phyloP scores from a whole-genome alignment of 805 yeast genomes.

The Blastobotrys parvus region DNA sequence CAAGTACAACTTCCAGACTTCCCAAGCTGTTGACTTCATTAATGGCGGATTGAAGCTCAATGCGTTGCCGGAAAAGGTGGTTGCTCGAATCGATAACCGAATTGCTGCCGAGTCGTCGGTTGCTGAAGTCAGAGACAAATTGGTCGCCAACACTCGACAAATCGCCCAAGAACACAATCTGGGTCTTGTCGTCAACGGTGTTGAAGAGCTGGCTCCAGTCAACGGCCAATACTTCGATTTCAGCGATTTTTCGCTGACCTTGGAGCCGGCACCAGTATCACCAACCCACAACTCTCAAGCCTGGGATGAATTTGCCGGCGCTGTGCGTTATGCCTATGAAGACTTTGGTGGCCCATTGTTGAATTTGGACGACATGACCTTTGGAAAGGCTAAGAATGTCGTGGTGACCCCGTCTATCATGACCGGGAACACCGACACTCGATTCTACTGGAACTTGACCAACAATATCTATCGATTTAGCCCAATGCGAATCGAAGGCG shows the following conservation, averaged over 20 bases:
- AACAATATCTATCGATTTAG: slow-evolving; percentile 50
- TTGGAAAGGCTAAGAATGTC: slow-evolving; percentile 25
- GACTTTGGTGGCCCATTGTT: slow-evolving; percentile 32
- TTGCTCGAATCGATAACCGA: slow-evolving; percentile 53
- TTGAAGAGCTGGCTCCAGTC: slow-evolving; percentile 21
- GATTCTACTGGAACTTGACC: slow-evolving; percentile 55
- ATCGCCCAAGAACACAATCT: slow-evolving; percentile 42
- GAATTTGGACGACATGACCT: slow-evolving; percentile 3
- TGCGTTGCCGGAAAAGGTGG: slow-evolving; percentile 62
- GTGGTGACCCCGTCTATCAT: slow-evolving; percentile 45
- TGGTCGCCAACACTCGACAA: slow-evolving; percentile 29
- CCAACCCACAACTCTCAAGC: slow-evolving; percentile 31
- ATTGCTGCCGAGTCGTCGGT: slow-evolving; percentile 49
- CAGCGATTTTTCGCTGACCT: slow-evolving; percentile 1
- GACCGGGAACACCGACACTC: slow-evolving; percentile 68
- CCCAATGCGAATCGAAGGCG: slow-evolving; percentile 11
- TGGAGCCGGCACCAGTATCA: slow-evolving; percentile 46
- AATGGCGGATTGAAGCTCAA: slow-evolving; percentile 69
- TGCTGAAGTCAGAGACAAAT: slow-evolving; percentile 34
- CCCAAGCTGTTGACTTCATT: slow-evolving; percentile 61
- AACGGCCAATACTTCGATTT: slow-evolving; percentile 5
- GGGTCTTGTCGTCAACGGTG: slow-evolving; percentile 36
- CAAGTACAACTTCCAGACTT: slow-evolving; percentile 37
- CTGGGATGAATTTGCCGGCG: slow-evolving; percentile 56
- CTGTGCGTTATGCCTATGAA: slow-evolving; percentile 55